phyloP scores from a whole-genome alignment of 257 asterid species.

The Solanum clarkiae region DNA sequence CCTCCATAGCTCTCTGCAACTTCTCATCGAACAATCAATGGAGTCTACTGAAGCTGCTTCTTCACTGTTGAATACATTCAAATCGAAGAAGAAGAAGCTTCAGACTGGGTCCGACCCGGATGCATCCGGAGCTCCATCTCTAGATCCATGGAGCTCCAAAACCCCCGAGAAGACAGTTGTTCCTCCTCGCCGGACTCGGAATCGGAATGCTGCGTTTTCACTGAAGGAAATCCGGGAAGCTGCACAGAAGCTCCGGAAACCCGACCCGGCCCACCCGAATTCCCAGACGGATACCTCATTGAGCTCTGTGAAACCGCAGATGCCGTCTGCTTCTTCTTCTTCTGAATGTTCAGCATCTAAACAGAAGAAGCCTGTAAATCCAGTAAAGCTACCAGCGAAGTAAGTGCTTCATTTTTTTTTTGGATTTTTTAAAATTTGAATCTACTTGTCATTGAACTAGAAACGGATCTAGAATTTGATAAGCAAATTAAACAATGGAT shows the following conservation, averaged over 20 bases:
- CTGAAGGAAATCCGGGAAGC: conserved; percentile 19
- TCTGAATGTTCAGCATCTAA: neutral
- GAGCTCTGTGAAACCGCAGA: neutral
- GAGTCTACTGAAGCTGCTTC: conserved; percentile 17
- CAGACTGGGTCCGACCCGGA: neutral
- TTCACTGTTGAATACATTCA: conserved; percentile 17
- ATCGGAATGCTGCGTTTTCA: conserved; percentile 41
- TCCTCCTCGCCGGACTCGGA: conserved; percentile 37
- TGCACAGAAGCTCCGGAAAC: conserved; percentile 37
- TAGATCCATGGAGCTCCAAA: conserved; percentile 33
- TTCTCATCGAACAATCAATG: conserved; percentile 12
- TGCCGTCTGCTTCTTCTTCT: neutral
- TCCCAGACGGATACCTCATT: neutral
- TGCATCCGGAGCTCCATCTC: neutral
- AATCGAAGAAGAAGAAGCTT: conserved; percentile 40
- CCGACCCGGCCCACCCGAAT: conserved; percentile 6
- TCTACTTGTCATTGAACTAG: neutral
- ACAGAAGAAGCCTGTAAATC: conserved; percentile 13
- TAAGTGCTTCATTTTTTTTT: neutral
- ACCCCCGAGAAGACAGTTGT: conserved; percentile 58
- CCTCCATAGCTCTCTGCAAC: neutral
- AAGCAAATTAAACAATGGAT: neutral
- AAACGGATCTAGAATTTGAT: neutral
- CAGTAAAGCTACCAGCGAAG: neutral
- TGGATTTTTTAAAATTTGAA: neutral